phyloP scores from a whole-genome alignment of 768 basidiomycete genomes.

The Austroboletus eburneus region DNA sequence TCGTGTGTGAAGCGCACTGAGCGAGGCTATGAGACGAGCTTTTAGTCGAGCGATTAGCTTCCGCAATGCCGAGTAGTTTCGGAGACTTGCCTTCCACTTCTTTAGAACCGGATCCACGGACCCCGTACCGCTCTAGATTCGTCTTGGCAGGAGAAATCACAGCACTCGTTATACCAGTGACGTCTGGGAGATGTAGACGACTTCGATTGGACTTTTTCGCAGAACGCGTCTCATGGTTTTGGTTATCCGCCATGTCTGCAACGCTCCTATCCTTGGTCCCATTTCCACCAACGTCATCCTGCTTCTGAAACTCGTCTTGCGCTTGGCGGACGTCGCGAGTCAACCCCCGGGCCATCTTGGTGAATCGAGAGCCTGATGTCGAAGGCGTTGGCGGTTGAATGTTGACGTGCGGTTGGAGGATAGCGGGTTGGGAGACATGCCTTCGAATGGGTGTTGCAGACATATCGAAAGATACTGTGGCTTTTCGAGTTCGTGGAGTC shows the following conservation, averaged over 20 bases:
- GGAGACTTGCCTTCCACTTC: conserved; percentile 59
- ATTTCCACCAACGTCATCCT: conserved; percentile 1
- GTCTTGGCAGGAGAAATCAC: conserved; percentile 68
- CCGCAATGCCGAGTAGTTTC: background rate
- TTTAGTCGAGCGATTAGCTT: conserved; percentile 2
- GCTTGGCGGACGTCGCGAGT: conserved; percentile 51
- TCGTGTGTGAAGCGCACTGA: conserved; percentile 62
- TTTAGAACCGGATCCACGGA: conserved; percentile 44
- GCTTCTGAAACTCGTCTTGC: conserved; percentile 18
- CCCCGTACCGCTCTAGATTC: conserved; percentile 46
- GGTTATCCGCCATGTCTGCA: conserved; percentile 9
- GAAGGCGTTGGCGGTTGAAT: conserved; percentile 63
- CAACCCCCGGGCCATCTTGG: conserved; percentile 53
- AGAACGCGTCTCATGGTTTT: conserved; percentile 5
- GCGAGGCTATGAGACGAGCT: conserved; percentile 61
- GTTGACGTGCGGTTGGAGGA: conserved; percentile 45
- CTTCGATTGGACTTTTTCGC: conserved; percentile 28
- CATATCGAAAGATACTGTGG: conserved; percentile 27
- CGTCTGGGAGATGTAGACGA: conserved; percentile 67
- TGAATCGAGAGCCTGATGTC: conserved; percentile 51
- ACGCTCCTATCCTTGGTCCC: conserved; percentile 25
- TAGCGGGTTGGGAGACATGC: conserved; percentile 15
- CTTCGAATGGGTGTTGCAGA: conserved; percentile 26
- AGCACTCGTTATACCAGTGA: conserved; percentile 79
- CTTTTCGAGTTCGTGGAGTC: conserved; percentile 33